Evolutionary conservation across 768 basidiomycete genomes (phyloP), one percentile per base, ranked within the genome.

Genomic region (Phanerochaete sordida): DNA sequence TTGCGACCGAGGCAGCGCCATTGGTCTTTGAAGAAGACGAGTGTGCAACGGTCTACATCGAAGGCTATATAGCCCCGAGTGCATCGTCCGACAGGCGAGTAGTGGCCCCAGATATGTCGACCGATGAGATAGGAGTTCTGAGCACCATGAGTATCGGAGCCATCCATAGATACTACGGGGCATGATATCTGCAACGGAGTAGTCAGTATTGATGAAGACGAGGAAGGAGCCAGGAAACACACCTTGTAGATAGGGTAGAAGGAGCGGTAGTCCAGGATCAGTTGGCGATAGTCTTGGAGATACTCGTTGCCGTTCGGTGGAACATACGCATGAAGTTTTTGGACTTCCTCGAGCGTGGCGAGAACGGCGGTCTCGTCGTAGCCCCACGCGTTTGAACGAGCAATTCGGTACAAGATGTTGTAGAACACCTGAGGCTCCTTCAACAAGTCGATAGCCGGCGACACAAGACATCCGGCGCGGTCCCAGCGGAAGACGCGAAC

Each of bases 21-120:
- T 35, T 31, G 39, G 9, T 59, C 58, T 43, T 59, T 59, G 7
- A 59, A 13, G 51, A 59, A 59, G 9, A 2, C 15, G 21, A 59
- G 12, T 2, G 15, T 11, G 2, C 31, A 21, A 19, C 21, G 27
- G 1, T 28, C 49, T 65, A 69, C 26, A 65, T 75, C 15, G 62
- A 69, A 56, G 59, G 64, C 26, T 48, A 69, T 55, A 52, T 72
- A 31, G 67, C 72, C 39, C 62, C 54, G 24, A 46, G 65, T 45
- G 61, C 70, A 50, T 70, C 75, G 58, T 49, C 52, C 35, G 67
- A 43, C 30, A 4, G 46, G 35, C 24, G 48, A 49, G 59, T n/a
- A 48, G 21, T 28, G 28, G 35, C 37, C 56, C 1, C 47, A 44
- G 24, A 39, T 57, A 19, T 46, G 43, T 4, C 55, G 37, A 8